phyloP scores from a whole-genome alignment of 371 early-diverging fungal genomes.

The Mucor plumbeus region DNA sequence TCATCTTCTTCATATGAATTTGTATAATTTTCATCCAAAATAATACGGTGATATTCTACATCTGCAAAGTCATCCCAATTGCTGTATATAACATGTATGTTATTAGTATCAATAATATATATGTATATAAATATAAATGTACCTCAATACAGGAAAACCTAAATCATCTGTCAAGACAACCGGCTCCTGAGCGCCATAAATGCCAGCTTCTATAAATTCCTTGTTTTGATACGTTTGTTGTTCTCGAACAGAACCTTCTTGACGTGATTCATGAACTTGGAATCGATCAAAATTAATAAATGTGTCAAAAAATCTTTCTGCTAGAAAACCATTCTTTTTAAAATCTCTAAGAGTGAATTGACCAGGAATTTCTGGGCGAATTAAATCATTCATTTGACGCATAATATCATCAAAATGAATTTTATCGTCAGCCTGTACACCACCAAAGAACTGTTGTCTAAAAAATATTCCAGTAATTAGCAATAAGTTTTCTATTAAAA shows the following conservation, averaged over 20 bases:
- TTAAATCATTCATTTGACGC: conserved; percentile 55
- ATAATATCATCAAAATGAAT: conserved; percentile 50
- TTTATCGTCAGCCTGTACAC: conserved; percentile 23
- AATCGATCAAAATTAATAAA: conserved; percentile 46
- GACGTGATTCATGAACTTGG: conserved; percentile 49
- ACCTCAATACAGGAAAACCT: conserved; percentile 35
- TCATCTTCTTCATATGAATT: conserved; percentile 28
- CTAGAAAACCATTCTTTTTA: conserved; percentile 45
- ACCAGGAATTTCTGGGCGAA: conserved; percentile 39
- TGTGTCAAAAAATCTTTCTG: conserved; percentile 55
- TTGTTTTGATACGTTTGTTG: conserved; percentile 35
- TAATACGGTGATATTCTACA: conserved; percentile 40
- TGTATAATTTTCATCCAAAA: conserved; percentile 30
- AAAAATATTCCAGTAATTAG: too few species aligned
- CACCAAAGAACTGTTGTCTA: conserved; percentile 36
- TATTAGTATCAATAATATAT: neutral
- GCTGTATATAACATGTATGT: conserved; percentile 10
- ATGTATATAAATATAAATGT: neutral
- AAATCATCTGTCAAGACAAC: conserved; percentile 21
- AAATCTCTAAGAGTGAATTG: conserved; percentile 46
- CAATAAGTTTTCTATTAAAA: too few species aligned
- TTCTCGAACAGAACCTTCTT: conserved; percentile 38
- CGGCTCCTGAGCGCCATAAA: conserved; percentile 10
- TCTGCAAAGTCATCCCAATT: conserved; percentile 51
- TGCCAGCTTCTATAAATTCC: neutral